Conservation (phyloP, 495 filamentous ascomycete species). For the Penicillium malachiteum region DNA sequence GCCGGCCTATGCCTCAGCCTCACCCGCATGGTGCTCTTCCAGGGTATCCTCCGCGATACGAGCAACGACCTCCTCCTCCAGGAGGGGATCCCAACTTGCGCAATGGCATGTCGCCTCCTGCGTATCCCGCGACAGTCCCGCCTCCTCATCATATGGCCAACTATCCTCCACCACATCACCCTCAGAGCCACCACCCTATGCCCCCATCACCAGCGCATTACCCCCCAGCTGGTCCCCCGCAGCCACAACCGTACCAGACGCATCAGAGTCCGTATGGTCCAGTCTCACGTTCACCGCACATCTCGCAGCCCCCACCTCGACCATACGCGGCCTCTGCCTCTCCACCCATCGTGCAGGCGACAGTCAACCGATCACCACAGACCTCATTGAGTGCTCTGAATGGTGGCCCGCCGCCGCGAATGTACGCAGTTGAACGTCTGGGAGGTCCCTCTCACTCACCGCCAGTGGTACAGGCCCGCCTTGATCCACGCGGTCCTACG, state of each 20-base stretch:
- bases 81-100: conserved; percentile 27
- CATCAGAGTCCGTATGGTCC: conserved; percentile 46
- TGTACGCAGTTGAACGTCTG: conserved; percentile 39
- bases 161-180: conserved; percentile 32
- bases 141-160: conserved; percentile 32
- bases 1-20: conserved; percentile 30
- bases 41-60: conserved; percentile 31
- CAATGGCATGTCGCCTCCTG: conserved; percentile 36
- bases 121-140: conserved; percentile 27
- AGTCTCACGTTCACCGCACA: conserved; percentile 40
- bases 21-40: conserved; percentile 26
- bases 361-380: conserved; percentile 42
- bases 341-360: conserved; percentile 44
- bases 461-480: conserved; percentile 33
- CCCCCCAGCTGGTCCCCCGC: conserved; percentile 40
- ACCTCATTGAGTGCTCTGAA: conserved; percentile 41
- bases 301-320: conserved; percentile 36
- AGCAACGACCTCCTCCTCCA: conserved; percentile 27
- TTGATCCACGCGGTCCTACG: conserved; percentile 35
- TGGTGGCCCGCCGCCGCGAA: conserved; percentile 35
- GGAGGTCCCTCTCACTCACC: conserved; percentile 39
- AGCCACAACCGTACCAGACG: conserved; percentile 35
- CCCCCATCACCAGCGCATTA: conserved; percentile 35
- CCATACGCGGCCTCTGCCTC: conserved; percentile 47
- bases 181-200: conserved; percentile 6